A percentile compares a stretch with the other conserved stretches of the same genome.
Conservation (phyloP, 2,329 filamentous ascomycete species). For the Sphaceloma murrayae region DNA sequence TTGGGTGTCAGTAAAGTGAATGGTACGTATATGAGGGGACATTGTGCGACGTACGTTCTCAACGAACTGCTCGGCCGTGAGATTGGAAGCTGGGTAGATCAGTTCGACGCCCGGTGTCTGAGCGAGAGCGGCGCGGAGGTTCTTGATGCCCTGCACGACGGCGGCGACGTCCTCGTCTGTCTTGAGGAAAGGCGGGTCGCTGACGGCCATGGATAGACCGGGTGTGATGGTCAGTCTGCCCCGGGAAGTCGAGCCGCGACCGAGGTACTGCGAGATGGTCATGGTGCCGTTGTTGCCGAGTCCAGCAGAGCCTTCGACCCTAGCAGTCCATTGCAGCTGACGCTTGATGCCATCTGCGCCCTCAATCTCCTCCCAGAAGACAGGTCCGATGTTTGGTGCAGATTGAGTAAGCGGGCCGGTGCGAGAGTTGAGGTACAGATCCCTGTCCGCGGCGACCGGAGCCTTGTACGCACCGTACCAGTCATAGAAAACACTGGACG, state of each 20-base stretch:
- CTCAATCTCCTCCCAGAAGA: constrained; percentile 52
- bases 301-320: constrained; percentile 49
- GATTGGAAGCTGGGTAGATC: constrained; percentile 44
- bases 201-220: constrained; percentile 44
- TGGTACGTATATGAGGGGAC: background rate
- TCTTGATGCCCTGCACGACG: constrained; percentile 56
- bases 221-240: constrained; percentile 53
- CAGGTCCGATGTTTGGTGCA: constrained; percentile 55
- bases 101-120: constrained; percentile 48
- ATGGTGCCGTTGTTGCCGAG: constrained; percentile 32
- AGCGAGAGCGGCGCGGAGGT: constrained; percentile 46
- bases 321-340: constrained; percentile 57
- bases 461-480: constrained; percentile 52
- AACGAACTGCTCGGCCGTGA: constrained; percentile 45
- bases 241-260: constrained; percentile 52
- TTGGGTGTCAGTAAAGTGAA: background rate
- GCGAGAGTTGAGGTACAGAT: constrained; percentile 37
- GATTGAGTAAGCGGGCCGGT: constrained; percentile 55
- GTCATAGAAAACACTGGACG: constrained; percentile 51
- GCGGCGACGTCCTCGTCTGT: constrained; percentile 50
- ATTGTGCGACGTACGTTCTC: constrained; percentile 38
- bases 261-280: constrained; percentile 48
- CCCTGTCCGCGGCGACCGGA: constrained; percentile 33
- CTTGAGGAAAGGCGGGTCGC: constrained; percentile 44
- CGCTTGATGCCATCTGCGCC: constrained; percentile 50